Evolutionary conservation across 2,329 filamentous ascomycete species (phyloP).

Genomic region (Trichoderma citrinoviride): DNA sequence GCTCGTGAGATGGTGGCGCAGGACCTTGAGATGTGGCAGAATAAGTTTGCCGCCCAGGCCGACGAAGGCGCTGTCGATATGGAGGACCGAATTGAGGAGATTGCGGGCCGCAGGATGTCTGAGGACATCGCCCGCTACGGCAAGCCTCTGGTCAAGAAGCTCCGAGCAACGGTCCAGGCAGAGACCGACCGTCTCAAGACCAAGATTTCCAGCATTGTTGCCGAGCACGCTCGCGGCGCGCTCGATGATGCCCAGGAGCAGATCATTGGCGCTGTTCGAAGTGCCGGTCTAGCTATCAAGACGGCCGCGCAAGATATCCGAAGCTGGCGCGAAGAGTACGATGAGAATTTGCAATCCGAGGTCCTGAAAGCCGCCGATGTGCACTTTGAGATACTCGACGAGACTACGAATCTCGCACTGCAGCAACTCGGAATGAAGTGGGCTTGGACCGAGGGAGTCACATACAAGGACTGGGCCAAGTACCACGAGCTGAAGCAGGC

Average conservation of each 20-base stretch:
- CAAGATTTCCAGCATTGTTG: slow-evolving; percentile 62
- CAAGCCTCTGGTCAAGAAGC: slow-evolving; percentile 61
- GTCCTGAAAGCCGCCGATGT: slow-evolving; percentile 72
- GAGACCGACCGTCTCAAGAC: slow-evolving; percentile 65
- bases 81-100: slow-evolving; percentile 63
- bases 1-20: slow-evolving; percentile 67
- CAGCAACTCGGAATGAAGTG: slow-evolving; percentile 92
- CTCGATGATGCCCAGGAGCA: slow-evolving; percentile 42
- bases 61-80: slow-evolving; percentile 77
- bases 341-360: slow-evolving; percentile 64
- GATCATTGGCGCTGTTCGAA: slow-evolving; percentile 53
- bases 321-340: slow-evolving; percentile 71
- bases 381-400: slow-evolving; percentile 78
- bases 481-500: slow-evolving; percentile 85
- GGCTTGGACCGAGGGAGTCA: slow-evolving; percentile 93
- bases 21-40: slow-evolving; percentile 83
- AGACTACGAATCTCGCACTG: slow-evolving; percentile 77
- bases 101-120: slow-evolving; percentile 54
- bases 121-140: slow-evolving; percentile 66
- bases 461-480: slow-evolving; percentile 95
- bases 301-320: slow-evolving; percentile 73
- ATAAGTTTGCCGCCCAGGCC: slow-evolving; percentile 80
- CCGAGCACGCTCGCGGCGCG: slow-evolving; percentile 48
- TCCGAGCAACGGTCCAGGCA: slow-evolving; percentile 64
- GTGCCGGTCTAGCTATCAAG: slow-evolving; percentile 71